These are phyloP conservation scores for Plasmodium coatneyi DNA, from an alignment of 169 alveolate genomes.

Conservation along the genomic window DNA sequence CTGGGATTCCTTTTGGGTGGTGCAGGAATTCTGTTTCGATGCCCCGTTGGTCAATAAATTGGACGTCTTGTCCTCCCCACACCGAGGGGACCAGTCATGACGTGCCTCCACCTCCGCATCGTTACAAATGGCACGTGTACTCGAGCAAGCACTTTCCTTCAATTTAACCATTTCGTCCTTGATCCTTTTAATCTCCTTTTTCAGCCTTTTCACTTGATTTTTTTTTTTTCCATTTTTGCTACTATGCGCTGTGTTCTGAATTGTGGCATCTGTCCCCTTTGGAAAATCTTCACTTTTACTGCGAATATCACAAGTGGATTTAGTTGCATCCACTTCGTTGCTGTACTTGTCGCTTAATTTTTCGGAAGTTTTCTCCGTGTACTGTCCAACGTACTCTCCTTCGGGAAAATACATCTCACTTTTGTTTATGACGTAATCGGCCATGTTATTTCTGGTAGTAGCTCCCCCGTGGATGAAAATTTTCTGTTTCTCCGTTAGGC, in stretches of 20 bases:
- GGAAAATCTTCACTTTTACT: not conserved
- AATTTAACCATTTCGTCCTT: slow-evolving; percentile 69
- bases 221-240: slow-evolving; percentile 27
- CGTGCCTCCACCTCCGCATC: not conserved
- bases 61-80: not conserved
- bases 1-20: not conserved
- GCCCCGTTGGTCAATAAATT: not conserved
- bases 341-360: not conserved
- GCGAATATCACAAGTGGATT: not conserved
- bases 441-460: not conserved
- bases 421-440: not conserved
- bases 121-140: not conserved
- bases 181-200: slow-evolving; percentile 59
- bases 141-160: slow-evolving; percentile 8
- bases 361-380: not conserved
- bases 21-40: not conserved
- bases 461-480: not conserved
- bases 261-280: not conserved
- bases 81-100: not conserved
- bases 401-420: not conserved
- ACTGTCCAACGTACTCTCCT: not conserved
- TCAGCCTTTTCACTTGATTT: slow-evolving; percentile 48
- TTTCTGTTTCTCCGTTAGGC: not conserved
- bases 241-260: not conserved
- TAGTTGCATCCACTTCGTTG: not conserved